These are phyloP conservation scores for Citropsis articulata DNA, from an alignment of 345 rosid genomes.

Conservation along the genomic window DNA sequence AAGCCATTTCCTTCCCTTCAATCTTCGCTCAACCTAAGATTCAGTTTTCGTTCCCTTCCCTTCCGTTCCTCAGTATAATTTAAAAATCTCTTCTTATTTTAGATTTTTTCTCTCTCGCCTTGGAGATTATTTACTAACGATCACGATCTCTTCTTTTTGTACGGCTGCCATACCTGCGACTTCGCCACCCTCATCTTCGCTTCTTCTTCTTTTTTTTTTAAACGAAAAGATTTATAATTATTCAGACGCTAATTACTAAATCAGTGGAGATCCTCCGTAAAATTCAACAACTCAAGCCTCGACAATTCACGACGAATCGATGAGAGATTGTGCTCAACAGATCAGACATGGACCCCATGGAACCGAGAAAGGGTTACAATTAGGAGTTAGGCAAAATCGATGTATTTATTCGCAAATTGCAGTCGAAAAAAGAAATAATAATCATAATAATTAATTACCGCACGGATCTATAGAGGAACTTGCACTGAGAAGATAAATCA, in stretches of 20 bases:
- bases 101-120: not conserved
- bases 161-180: constrained; percentile 99
- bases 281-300: not conserved
- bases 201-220: not conserved
- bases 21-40: not conserved
- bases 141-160: constrained; percentile 94
- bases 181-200: constrained; percentile 66
- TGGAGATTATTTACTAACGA: not conserved
- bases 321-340: not conserved
- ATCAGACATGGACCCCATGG: constrained; percentile 18
- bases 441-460: not conserved
- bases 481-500: not conserved
- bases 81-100: not conserved
- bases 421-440: not conserved
- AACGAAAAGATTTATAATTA: not conserved
- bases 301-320: not conserved
- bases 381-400: not conserved
- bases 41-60: not conserved
- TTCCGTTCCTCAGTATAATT: not conserved
- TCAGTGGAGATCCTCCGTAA: not conserved
- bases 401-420: not conserved
- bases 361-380: not conserved
- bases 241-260: not conserved
- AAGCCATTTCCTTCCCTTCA: constrained; percentile 35
- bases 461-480: not conserved